Conservation (phyloP, 1,284 basidiomycete genomes). For the Leccinum angustisporum region DNA sequence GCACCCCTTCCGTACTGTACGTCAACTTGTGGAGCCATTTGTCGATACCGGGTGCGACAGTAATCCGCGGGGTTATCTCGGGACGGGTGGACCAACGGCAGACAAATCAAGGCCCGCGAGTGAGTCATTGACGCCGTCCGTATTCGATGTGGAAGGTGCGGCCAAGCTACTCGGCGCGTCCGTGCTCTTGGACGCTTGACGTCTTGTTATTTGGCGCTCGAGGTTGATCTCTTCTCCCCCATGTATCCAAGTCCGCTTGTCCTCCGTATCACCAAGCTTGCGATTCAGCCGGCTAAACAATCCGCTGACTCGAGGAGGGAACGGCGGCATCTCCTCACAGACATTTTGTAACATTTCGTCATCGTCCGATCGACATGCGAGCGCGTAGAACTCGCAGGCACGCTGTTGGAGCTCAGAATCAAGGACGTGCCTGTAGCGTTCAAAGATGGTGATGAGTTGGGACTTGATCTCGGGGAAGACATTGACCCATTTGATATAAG, state of each 20-base stretch:
- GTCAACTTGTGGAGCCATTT: constrained; percentile 89
- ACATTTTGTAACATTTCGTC: constrained; percentile 93
- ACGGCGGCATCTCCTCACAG: constrained; percentile 99
- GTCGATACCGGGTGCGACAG: constrained; percentile 70
- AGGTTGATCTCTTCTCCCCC: constrained; percentile 91
- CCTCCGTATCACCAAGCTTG: constrained; percentile 87
- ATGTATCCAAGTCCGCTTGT: constrained; percentile 94
- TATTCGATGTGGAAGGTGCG: constrained; percentile 25
- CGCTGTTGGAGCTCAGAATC: constrained; percentile 98
- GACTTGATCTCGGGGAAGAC: constrained; percentile 98
- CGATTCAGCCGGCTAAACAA: constrained; percentile 83
- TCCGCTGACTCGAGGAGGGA: constrained; percentile 92
- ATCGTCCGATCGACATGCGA: constrained; percentile 79
- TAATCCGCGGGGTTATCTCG: constrained; percentile 46
- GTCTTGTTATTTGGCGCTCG: constrained; percentile 60
- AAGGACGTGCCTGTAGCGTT: constrained; percentile 97
- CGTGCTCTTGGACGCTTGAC: constrained; percentile 39
- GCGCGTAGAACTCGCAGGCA: constrained; percentile 93
- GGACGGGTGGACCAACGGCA: constrained; percentile 10
- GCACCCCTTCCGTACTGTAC: constrained; percentile 81
- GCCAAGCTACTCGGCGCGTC: constrained; percentile 33
- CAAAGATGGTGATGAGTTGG: constrained; percentile 92
- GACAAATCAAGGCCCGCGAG: constrained; percentile 68
- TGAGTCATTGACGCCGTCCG: constrained; percentile 67
- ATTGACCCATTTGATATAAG: constrained; percentile 99